Conservation (phyloP, 805 yeast genomes). For the Candida broadrunensis region DNA sequence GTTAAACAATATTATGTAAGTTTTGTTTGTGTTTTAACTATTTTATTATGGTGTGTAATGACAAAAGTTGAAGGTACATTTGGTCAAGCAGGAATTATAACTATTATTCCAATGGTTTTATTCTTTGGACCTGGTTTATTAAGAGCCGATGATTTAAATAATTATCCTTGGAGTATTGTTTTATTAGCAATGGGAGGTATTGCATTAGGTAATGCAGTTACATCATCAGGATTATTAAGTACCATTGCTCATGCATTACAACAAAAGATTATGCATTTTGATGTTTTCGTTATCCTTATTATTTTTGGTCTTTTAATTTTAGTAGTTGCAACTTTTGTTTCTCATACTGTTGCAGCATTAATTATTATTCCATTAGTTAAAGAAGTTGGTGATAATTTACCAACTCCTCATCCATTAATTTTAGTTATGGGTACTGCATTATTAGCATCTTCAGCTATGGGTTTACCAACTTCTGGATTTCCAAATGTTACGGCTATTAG, state of each 20-base stretch:
- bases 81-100: conserved; percentile 48
- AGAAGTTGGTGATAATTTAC: conserved; percentile 37
- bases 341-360: conserved; percentile 45
- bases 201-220: conserved; percentile 50
- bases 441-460: conserved; percentile 44
- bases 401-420: conserved; percentile 35
- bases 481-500: conserved; percentile 44
- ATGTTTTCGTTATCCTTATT: conserved; percentile 43
- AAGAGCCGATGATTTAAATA: conserved; percentile 47
- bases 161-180: conserved; percentile 54
- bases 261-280: conserved; percentile 35
- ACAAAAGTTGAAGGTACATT: conserved; percentile 39
- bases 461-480: conserved; percentile 43
- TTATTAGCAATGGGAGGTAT: conserved; percentile 56
- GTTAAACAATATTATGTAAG: conserved; percentile 43
- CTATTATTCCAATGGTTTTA: conserved; percentile 45
- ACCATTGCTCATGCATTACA: conserved; percentile 47
- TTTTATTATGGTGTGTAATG: conserved; percentile 49
- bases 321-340: conserved; percentile 41
- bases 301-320: conserved; percentile 43
- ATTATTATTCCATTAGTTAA: conserved; percentile 41
- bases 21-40: conserved; percentile 41
- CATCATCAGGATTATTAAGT: conserved; percentile 45
- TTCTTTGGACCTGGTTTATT: conserved; percentile 50
- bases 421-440: conserved; percentile 42